phyloP scores from a whole-genome alignment of 129 eudicot genomes.

The Flaveria brownii region DNA sequence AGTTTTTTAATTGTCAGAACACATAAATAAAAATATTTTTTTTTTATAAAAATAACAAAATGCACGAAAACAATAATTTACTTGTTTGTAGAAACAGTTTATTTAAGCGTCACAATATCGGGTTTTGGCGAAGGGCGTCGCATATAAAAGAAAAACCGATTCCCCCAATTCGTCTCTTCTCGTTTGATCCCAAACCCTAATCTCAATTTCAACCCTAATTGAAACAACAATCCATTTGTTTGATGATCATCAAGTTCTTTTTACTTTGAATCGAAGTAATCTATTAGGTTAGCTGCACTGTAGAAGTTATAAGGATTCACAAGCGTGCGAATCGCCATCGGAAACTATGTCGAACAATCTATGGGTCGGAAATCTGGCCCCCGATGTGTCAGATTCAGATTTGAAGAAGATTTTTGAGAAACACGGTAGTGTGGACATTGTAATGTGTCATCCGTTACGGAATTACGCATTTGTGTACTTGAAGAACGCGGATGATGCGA shows the following conservation, averaged over 20 bases:
- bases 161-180: background rate
- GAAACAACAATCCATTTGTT: background rate
- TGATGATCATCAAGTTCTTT: background rate
- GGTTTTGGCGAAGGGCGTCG: background rate
- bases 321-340: slow-evolving; percentile 3
- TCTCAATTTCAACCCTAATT: background rate
- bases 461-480: slow-evolving; percentile 57
- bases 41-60: no score
- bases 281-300: background rate
- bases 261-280: slow-evolving; percentile 9
- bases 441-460: slow-evolving; percentile 41
- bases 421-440: slow-evolving; percentile 43
- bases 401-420: slow-evolving; percentile 44
- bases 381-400: slow-evolving; percentile 54
- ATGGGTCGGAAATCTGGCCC: slow-evolving; percentile 57
- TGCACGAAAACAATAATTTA: no score
- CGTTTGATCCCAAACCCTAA: slow-evolving; percentile 20
- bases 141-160: background rate
- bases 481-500: slow-evolving; percentile 47
- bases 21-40: no score
- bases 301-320: background rate
- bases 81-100: background rate
- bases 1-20: no score
- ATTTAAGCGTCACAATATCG: background rate
- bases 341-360: slow-evolving; percentile 41